Conservation (phyloP, 202 grass and related monocot genomes). For the Eragrostis tef region DNA sequence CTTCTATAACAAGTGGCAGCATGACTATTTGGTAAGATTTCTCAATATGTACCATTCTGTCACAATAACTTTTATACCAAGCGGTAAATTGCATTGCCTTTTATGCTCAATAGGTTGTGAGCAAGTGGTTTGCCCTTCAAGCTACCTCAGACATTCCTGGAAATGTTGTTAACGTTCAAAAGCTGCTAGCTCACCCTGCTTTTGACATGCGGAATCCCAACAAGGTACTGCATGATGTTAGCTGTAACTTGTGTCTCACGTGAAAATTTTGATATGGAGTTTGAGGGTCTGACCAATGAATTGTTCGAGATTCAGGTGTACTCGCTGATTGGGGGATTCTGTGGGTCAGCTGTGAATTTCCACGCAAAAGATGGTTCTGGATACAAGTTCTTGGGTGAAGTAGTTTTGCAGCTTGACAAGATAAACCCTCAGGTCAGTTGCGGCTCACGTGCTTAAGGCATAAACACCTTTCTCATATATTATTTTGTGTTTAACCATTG, state of each 20-base stretch:
- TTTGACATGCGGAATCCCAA: constrained; percentile 92
- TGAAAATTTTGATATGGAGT: neutral
- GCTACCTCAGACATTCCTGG: constrained; percentile 86
- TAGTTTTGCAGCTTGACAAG: constrained; percentile 90
- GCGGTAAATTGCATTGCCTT: constrained; percentile 27
- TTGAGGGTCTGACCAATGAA: constrained; percentile 23
- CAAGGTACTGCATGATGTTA: constrained; percentile 58
- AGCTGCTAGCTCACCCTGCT: constrained; percentile 79
- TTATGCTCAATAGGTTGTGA: constrained; percentile 72
- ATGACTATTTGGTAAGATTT: constrained; percentile 86
- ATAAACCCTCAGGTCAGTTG: constrained; percentile 92
- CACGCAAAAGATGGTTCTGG: constrained; percentile 97
- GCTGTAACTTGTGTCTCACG: neutral
- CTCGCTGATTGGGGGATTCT: constrained; percentile 91
- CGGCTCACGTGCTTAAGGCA: neutral
- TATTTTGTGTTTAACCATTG: neutral
- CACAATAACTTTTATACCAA: constrained; percentile 6
- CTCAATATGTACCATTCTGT: constrained; percentile 1
- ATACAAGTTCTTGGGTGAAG: constrained; percentile 90
- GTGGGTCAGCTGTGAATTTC: constrained; percentile 87
- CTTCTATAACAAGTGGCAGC: constrained; percentile 88
- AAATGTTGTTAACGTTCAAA: constrained; percentile 77
- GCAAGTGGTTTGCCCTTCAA: constrained; percentile 99
- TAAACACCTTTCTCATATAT: neutral
- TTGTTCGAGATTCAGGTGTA: constrained; percentile 60